phyloP scores from a whole-genome alignment of 2,329 filamentous ascomycete species.

The Blastomyces silverae region DNA sequence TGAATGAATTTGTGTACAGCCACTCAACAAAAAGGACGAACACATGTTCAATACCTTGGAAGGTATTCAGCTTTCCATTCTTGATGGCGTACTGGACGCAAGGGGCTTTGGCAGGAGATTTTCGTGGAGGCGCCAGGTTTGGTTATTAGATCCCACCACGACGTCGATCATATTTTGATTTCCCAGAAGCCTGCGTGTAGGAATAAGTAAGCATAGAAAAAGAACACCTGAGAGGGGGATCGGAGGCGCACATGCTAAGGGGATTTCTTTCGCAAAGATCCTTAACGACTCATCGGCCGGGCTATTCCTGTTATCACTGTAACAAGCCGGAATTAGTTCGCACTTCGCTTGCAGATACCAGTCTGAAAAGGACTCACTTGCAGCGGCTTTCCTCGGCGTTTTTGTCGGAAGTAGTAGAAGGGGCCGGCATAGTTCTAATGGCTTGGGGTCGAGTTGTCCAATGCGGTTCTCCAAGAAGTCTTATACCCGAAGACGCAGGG shows the following conservation, averaged over 20 bases:
- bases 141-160: conserved; percentile 14
- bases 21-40: conserved; percentile 20
- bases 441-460: conserved; percentile 6
- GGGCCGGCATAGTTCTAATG: neutral
- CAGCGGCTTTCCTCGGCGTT: conserved; percentile 18
- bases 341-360: neutral
- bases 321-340: neutral
- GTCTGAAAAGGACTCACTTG: conserved; percentile 1
- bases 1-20: conserved; percentile 17
- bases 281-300: neutral
- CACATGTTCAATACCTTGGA: conserved; percentile 14
- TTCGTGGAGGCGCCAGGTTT: conserved; percentile 16
- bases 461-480: conserved; percentile 15
- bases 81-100: conserved; percentile 14
- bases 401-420: neutral
- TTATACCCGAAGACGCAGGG: neutral
- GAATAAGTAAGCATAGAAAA: neutral
- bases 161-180: conserved; percentile 16
- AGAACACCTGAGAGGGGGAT: neutral
- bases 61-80: conserved; percentile 14
- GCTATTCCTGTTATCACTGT: neutral
- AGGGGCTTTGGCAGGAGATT: conserved; percentile 12
- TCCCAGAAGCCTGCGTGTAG: conserved; percentile 11
- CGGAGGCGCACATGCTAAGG: conserved; percentile 14
- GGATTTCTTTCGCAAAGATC: conserved; percentile 12